Conservation (phyloP, 2,329 filamentous ascomycete species). For the Aspergillus pseudoglaucus region DNA sequence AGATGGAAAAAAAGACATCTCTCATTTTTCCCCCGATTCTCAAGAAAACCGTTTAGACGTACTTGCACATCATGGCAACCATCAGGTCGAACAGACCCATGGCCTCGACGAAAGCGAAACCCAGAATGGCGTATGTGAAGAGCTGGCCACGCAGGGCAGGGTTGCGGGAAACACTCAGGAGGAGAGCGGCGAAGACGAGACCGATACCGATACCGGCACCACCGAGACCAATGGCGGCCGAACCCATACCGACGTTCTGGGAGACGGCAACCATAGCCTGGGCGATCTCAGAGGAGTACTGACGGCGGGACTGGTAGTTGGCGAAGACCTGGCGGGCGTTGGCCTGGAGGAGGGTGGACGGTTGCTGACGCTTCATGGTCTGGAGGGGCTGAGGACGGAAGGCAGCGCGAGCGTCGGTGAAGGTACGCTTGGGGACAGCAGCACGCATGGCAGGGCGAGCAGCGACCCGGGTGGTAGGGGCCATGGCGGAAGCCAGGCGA, state of each 20-base stretch:
- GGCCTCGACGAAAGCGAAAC: conserved; percentile 92
- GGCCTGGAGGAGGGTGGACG: conserved; percentile 59
- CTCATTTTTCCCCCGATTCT: not conserved
- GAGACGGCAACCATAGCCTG: conserved; percentile 80
- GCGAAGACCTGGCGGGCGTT: conserved; percentile 56
- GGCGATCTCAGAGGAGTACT: conserved; percentile 84
- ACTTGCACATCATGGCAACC: conserved; percentile 92
- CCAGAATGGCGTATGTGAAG: conserved; percentile 92
- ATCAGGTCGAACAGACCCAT: conserved; percentile 72
- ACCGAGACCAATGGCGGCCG: conserved; percentile 84
- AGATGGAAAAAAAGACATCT: conserved; percentile 2
- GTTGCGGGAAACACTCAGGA: conserved; percentile 89
- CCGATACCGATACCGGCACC: conserved; percentile 93
- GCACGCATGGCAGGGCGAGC: conserved; percentile 68
- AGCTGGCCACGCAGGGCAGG: conserved; percentile 90
- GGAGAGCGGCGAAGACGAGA: conserved; percentile 85
- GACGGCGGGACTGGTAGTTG: conserved; percentile 59
- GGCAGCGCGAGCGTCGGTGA: conserved; percentile 48
- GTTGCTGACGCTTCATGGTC: conserved; percentile 69
- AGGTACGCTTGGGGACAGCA: conserved; percentile 66
- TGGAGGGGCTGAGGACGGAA: conserved; percentile 51
- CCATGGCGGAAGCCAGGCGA: conserved; percentile 60
- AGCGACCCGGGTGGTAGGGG: conserved; percentile 71
- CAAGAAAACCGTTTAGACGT: conserved; percentile 45
- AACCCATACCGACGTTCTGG: conserved; percentile 85